Conservation (phyloP, 108 stramenopile genomes). For the Nitzschia sp. region DNA sequence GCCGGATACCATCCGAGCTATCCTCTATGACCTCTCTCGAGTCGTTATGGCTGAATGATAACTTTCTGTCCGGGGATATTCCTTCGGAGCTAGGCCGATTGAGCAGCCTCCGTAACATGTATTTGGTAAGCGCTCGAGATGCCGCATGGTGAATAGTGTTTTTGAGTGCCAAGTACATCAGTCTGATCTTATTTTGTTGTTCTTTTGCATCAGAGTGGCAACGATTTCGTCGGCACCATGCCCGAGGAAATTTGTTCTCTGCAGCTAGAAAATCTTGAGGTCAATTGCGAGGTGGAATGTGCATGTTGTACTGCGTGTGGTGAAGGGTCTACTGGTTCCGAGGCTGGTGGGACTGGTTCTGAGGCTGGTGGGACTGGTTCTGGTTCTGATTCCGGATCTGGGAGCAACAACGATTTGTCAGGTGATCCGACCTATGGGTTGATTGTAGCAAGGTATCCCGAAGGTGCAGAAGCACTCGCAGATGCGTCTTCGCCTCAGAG, state of each 20-base stretch:
- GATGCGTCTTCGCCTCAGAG: constrained; percentile 19
- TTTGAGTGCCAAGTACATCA: neutral
- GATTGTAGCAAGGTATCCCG: constrained; percentile 6
- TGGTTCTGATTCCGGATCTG: neutral
- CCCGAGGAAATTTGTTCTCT: constrained; percentile 17
- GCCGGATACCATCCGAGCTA: constrained; percentile 11
- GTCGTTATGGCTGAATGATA: constrained; percentile 5
- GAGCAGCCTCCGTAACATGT: constrained; percentile 7
- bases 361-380: constrained; percentile 1
- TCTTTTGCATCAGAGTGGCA: constrained; percentile 6
- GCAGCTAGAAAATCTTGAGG: neutral
- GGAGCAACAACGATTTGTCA: neutral
- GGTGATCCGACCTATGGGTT: constrained; percentile 6
- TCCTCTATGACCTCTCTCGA: constrained; percentile 5
- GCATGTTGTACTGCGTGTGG: constrained; percentile 12
- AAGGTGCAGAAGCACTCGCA: neutral
- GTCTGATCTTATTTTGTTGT: neutral
- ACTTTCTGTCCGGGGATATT: constrained; percentile 5
- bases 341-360: neutral
- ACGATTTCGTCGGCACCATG: neutral
- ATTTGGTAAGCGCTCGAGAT: constrained; percentile 8
- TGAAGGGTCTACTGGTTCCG: neutral
- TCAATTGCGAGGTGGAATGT: constrained; percentile 14
- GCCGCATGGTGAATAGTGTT: neutral
- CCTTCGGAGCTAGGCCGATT: constrained; percentile 6